Base-by-base conservation (phyloP, 2,329 filamentous ascomycete species). In the Trichoderma sp. region DNA sequence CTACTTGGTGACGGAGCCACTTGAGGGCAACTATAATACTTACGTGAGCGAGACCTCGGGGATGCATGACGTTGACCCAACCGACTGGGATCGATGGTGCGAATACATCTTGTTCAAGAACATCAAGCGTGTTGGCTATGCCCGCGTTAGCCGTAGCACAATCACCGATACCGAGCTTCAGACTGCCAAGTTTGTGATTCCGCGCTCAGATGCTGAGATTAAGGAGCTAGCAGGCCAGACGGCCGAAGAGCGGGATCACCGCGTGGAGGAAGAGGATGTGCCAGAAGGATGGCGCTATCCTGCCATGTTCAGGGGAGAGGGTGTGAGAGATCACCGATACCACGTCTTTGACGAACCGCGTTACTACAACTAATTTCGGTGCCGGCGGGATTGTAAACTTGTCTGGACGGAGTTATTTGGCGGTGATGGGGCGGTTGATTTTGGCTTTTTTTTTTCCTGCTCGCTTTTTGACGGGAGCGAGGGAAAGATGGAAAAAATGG, bases 121-220 rank as follows among this genome's bases (percentile, higher is more conserved):
- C 13, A 81, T 99, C 70, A 90, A 89, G 79, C 87, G 94, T 70
- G 90, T 91, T 0, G 94, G 93, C 1, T 99, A 99, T 77, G 95
- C 95, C 4, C 85, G 95, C 64, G 90, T 99, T 63, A 94, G 91
- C 74, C 86, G 95, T 73, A 89, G 90, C 73, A 96, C 92, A 2
- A 98, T 99, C 73, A 99, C 95, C 13, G 95, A 99, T 77, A 99
- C 95, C 2, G 95, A 99, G 81, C 84, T 99, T 66, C 95, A 99
- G 84, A 92, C 97, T 35, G 95, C 92, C 73, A 98, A 98, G 79
- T 98, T 99, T 79, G 87, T 94, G 37, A 87, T 99, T 53, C 94
- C 93, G 2, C 71, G 74, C 64, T 84, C 86, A 0, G 85, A 89
- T 57, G 86, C 87, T 17, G 87, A 90, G 67, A 83, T 84, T 63